Evolutionary conservation across 2,329 filamentous ascomycete genomes (phyloP).

Genomic region (Colletotrichum sp.): DNA sequence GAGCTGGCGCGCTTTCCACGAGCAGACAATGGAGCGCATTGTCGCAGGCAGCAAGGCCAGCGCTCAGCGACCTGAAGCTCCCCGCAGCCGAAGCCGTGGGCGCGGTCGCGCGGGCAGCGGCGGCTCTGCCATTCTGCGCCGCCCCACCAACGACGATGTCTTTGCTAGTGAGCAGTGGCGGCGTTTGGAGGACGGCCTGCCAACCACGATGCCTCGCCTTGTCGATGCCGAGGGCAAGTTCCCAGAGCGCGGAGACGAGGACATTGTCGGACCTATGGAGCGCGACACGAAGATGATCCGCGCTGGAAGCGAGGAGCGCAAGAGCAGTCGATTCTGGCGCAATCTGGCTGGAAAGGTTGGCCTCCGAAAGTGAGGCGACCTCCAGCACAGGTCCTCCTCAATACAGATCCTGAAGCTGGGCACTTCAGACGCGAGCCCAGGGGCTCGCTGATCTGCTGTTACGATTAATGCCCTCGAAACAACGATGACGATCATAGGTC

Average conservation of each 20-base stretch:
- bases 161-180: conserved; percentile 48
- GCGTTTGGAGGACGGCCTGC: conserved; percentile 58
- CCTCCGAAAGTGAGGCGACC: conserved; percentile 17
- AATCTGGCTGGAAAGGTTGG: conserved; percentile 52
- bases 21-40: conserved; percentile 63
- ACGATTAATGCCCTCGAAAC: conserved; percentile 18
- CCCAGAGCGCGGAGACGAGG: conserved; percentile 84
- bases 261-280: conserved; percentile 93
- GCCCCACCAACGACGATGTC: conserved; percentile 39
- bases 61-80: conserved; percentile 26
- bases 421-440: neutral
- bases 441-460: neutral
- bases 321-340: conserved; percentile 52
- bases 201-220: conserved; percentile 71
- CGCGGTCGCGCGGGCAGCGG: conserved; percentile 48
- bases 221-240: conserved; percentile 83
- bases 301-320: conserved; percentile 48
- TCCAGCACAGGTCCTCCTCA: neutral
- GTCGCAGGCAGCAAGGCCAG: conserved; percentile 41
- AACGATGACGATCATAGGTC: neutral
- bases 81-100: conserved; percentile 44
- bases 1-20: conserved; percentile 74
- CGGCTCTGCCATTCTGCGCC: conserved; percentile 31
- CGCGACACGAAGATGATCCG: conserved; percentile 60
- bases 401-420: neutral